Conservation (phyloP, 257 asterid genomes). For the Solanum bulbocastanum region DNA sequence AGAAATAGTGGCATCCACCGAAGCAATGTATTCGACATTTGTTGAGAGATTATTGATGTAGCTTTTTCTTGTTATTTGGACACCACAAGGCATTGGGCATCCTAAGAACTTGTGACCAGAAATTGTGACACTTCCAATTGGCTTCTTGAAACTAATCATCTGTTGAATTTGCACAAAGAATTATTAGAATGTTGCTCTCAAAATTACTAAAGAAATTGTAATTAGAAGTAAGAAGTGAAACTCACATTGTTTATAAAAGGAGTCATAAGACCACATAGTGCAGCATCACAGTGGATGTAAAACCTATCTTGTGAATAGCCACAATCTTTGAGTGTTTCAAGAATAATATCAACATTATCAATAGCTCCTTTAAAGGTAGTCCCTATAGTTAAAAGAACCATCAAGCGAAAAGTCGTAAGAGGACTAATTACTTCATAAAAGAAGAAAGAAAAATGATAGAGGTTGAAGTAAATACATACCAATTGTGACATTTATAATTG, state of each 20-base stretch:
- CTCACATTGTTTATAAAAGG: constrained; percentile 11
- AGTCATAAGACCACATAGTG: constrained; percentile 17
- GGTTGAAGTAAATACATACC: neutral
- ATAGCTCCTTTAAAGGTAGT: constrained; percentile 29
- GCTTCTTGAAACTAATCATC: constrained; percentile 9
- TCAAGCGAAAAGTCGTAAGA: neutral
- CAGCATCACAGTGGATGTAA: constrained; percentile 18
- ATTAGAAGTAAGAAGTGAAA: neutral
- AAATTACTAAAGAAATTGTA: neutral
- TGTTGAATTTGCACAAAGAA: neutral
- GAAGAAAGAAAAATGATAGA: neutral
- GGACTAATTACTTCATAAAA: neutral
- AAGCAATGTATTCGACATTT: constrained; percentile 10
- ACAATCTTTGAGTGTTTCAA: constrained; percentile 9
- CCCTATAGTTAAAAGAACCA: neutral
- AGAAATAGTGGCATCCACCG: constrained; percentile 15
- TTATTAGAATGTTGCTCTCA: neutral
- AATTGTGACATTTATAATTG: constrained; percentile 1
- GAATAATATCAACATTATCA: constrained; percentile 24
- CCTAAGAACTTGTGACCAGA: neutral
- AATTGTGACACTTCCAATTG: constrained; percentile 13
- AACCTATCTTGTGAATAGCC: constrained; percentile 14
- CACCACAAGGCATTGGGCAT: constrained; percentile 20
- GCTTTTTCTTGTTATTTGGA: constrained; percentile 14
- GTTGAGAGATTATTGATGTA: constrained; percentile 4